Base-by-base conservation (phyloP, 1,284 basidiomycete species). In the Microbotryum saponariae region DNA sequence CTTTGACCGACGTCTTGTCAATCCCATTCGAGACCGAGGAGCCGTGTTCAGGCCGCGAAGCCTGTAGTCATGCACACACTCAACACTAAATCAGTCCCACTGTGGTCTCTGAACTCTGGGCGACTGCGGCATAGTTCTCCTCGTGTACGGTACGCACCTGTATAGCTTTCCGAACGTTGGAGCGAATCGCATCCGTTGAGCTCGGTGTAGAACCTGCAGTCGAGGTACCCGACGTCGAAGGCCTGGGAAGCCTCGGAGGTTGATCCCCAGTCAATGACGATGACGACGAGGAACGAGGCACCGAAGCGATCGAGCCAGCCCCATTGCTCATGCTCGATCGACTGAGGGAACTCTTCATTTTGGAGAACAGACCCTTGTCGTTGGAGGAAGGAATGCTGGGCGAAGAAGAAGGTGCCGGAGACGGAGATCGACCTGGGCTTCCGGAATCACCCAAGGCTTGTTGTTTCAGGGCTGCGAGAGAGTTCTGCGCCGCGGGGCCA, bases 31-130 rank as follows among this genome's bases (percentile, higher is more conserved):
- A 70, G 58, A 78, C 75, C 21, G 69, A 69, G 9, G 68, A 65
- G 21, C 72, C 73, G 0, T 71, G 70, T 47, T 77, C 77, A 0
- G 76, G 76, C 20, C 74, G 71, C 4, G 76, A 75, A 0, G 76
- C 75, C 31, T 76, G 69, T 49, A 76, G 71, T 42, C 12, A 42
- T 42, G 14, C 37, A 12, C 37, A 14, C 37, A 42, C 5, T 18
- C 12, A 42, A 18, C 75, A 75, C 10, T 20, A 50, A 3, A 23
- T 29, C 21, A 23, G 23, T 23, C n/a, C 59, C 33, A 49, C n/a
- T 42, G 16, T 18, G 10, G 37, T 16, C 37, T 14, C 37, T 4
- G 37, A 16, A 42, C 37, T 18, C 16, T 31, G 31, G 8, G 10
- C 8, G 31, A 31, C 7, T 31, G 8, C 31, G 31, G 31, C 9